Conservation (phyloP, 2,329 filamentous ascomycete genomes). For the Westerdykella aurantiaca region DNA sequence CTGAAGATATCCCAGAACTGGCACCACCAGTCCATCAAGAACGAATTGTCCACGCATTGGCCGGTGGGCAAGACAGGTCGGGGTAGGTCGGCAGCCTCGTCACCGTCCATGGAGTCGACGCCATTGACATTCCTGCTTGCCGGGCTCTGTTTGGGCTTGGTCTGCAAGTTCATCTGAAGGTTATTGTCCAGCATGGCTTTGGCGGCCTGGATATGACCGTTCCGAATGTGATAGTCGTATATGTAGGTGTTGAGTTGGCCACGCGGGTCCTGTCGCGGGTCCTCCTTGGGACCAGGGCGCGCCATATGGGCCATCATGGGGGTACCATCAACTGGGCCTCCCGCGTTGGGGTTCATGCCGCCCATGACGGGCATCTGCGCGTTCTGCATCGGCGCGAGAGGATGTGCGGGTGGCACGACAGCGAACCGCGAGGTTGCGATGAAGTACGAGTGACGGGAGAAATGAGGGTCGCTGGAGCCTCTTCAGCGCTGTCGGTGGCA, state of each 20-base stretch:
- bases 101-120: constrained; percentile 70
- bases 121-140: constrained; percentile 60
- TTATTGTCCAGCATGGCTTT: constrained; percentile 50
- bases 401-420: constrained; percentile 1
- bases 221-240: constrained; percentile 85
- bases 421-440: too few relatives aligned
- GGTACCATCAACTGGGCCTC: constrained; percentile 59
- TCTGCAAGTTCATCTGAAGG: constrained; percentile 52
- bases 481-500: constrained; percentile 20
- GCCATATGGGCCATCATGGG: constrained; percentile 61
- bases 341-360: constrained; percentile 56
- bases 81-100: constrained; percentile 78
- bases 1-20: constrained; percentile 96
- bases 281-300: constrained; percentile 31
- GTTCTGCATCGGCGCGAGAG: constrained; percentile 33
- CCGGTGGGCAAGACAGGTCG: constrained; percentile 59
- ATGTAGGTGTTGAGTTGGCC: constrained; percentile 77
- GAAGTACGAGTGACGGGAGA: constrained; percentile 9
- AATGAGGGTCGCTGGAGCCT: constrained; percentile 10
- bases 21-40: constrained; percentile 96
- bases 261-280: constrained; percentile 28
- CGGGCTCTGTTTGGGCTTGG: constrained; percentile 51
- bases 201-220: constrained; percentile 78
- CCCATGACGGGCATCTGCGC: constrained; percentile 60
- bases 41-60: constrained; percentile 65